phyloP scores from a whole-genome alignment of 768 basidiomycete species.

The Holtermanniella nyarrowii region DNA sequence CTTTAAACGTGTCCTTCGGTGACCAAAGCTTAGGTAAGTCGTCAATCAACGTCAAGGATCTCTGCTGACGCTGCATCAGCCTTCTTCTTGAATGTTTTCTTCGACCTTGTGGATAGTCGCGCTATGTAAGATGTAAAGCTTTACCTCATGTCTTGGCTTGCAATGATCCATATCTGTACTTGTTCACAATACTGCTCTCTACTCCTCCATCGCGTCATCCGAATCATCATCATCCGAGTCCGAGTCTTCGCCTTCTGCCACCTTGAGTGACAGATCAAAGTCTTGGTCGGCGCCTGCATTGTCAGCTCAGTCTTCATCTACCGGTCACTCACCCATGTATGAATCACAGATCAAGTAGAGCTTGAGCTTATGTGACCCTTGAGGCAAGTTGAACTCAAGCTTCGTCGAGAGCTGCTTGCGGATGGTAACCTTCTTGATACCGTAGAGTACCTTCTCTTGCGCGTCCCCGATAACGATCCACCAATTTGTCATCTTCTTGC shows the following conservation, averaged over 20 bases:
- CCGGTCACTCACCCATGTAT: conserved; percentile 51
- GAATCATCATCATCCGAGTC: conserved; percentile 63
- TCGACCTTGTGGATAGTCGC: too few relatives aligned
- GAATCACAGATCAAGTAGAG: conserved; percentile 88
- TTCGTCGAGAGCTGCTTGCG: conserved; percentile 62
- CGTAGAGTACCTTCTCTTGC: conserved; percentile 65
- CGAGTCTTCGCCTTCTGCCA: conserved; percentile 82
- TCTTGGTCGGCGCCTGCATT: conserved; percentile 68
- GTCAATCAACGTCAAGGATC: too few relatives aligned
- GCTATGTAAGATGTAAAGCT: too few relatives aligned
- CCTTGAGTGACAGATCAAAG: conserved; percentile 67
- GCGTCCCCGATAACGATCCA: conserved; percentile 88
- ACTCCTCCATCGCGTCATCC: conserved; percentile 43
- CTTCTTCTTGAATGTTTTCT: too few relatives aligned
- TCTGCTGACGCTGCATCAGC: too few relatives aligned
- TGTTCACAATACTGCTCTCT: too few relatives aligned
- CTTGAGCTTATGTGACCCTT: conserved; percentile 72
- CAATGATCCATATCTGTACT: too few relatives aligned
- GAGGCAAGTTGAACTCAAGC: conserved; percentile 77
- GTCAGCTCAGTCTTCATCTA: neutral
- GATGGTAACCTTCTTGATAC: conserved; percentile 72
- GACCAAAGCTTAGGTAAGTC: too few relatives aligned
- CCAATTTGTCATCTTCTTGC: conserved; percentile 87
- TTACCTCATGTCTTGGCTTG: too few relatives aligned
- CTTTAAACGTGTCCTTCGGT: too few relatives aligned